A percentile compares a stretch with the other conserved stretches of the same genome.
phyloP scores from a whole-genome alignment of 2,329 filamentous ascomycete genomes.

The Colletotrichum sp. region DNA sequence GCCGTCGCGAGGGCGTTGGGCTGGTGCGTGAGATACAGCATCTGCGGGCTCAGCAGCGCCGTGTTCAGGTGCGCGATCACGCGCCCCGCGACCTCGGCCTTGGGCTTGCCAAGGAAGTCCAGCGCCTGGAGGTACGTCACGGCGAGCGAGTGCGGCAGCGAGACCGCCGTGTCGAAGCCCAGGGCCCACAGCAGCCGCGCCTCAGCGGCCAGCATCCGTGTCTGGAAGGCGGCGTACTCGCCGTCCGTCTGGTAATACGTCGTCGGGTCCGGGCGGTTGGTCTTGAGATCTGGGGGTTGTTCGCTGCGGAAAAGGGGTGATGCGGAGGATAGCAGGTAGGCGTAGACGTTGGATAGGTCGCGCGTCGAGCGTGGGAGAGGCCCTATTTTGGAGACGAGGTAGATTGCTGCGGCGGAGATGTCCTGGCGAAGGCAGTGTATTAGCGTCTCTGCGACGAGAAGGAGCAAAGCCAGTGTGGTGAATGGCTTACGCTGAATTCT shows the following conservation, averaged over 20 bases:
- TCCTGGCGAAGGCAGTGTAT: slow-evolving; percentile 56
- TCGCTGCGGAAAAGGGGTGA: slow-evolving; percentile 59
- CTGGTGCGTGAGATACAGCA: slow-evolving; percentile 91
- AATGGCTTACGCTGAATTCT: slow-evolving; percentile 58
- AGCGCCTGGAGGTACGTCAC: slow-evolving; percentile 93
- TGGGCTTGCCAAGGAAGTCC: slow-evolving; percentile 61
- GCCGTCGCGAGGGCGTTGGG: slow-evolving; percentile 84
- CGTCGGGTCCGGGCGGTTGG: slow-evolving; percentile 45
- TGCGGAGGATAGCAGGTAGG: slow-evolving; percentile 73
- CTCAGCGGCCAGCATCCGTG: slow-evolving; percentile 75
- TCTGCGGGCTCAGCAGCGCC: slow-evolving; percentile 83
- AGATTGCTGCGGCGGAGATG: slow-evolving; percentile 81
- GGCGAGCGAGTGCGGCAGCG: slow-evolving; percentile 83
- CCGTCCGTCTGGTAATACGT: slow-evolving; percentile 76
- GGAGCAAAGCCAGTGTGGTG: neutral
- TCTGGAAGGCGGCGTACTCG: slow-evolving; percentile 69
- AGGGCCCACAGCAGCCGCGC: slow-evolving; percentile 76
- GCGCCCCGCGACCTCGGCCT: slow-evolving; percentile 63
- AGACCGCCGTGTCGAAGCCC: slow-evolving; percentile 80
- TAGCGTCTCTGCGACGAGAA: neutral
- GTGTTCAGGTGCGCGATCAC: slow-evolving; percentile 84
- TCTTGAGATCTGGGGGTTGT: slow-evolving; percentile 24
- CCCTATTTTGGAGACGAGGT: slow-evolving; percentile 83
- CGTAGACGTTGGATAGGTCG: slow-evolving; percentile 84
- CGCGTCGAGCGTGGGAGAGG: slow-evolving; percentile 77